phyloP scores from a whole-genome alignment of 202 grass and related monocot species.

The Setaria italica region DNA sequence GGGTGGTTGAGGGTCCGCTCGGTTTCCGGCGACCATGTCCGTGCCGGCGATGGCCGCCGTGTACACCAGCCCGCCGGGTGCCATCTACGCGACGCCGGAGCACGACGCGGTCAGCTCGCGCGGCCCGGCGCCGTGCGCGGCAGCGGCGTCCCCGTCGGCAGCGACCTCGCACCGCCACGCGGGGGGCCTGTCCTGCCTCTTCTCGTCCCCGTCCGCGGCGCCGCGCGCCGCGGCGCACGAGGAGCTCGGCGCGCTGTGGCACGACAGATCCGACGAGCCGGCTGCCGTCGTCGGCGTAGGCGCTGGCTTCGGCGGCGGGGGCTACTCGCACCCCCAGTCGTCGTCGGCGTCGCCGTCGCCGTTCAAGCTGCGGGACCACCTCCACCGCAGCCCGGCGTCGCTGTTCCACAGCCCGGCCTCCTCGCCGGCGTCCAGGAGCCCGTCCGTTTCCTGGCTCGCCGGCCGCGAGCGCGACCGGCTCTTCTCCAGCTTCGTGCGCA shows the following conservation, averaged over 20 bases:
- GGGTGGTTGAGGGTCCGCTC: not conserved
- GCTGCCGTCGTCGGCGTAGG: too few species aligned
- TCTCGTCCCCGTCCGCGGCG: slow-evolving; percentile 52
- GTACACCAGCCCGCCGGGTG: slow-evolving; percentile 52
- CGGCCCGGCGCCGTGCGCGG: slow-evolving; percentile 41
- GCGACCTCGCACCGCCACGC: slow-evolving; percentile 33
- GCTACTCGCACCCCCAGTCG: slow-evolving; percentile 44
- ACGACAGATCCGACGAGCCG: slow-evolving; percentile 60
- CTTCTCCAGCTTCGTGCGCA: slow-evolving; percentile 67
- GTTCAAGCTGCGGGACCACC: slow-evolving; percentile 65
- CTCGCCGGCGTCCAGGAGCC: slow-evolving; percentile 62
- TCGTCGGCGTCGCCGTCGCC: slow-evolving; percentile 28
- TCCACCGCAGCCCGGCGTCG: slow-evolving; percentile 54
- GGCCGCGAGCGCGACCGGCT: slow-evolving; percentile 56
- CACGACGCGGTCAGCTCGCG: slow-evolving; percentile 48
- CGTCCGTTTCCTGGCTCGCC: slow-evolving; percentile 48
- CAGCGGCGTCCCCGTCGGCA: slow-evolving; percentile 47
- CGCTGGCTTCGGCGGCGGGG: slow-evolving; percentile 3
- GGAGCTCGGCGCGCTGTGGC: slow-evolving; percentile 52
- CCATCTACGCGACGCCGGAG: slow-evolving; percentile 43
- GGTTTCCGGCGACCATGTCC: slow-evolving; percentile 53
- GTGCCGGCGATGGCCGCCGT: slow-evolving; percentile 77
- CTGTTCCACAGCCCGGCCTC: slow-evolving; percentile 61
- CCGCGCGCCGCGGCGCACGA: slow-evolving; percentile 46
- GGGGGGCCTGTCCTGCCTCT: slow-evolving; percentile 72